These are phyloP conservation scores for Talaromyces amestolkiae DNA, from an alignment of 2,329 filamentous ascomycete species.

Conservation along the genomic window DNA sequence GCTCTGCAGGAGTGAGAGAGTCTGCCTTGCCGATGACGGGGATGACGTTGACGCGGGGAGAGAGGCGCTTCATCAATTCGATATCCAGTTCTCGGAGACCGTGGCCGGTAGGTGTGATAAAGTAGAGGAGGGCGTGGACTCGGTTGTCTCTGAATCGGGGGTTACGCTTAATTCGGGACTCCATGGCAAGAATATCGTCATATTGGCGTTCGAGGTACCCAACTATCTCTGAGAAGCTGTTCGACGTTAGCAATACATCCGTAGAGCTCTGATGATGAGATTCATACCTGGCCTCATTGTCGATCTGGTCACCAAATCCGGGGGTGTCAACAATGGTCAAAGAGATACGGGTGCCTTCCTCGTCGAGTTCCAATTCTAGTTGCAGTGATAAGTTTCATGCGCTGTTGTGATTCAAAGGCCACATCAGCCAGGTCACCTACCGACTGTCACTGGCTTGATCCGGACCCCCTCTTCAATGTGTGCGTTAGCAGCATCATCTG, in stretches of 20 bases:
- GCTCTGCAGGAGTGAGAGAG: conserved; percentile 90
- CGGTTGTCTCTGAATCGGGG: conserved; percentile 98
- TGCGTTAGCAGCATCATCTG: conserved; percentile 82
- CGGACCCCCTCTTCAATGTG: conserved; percentile 95
- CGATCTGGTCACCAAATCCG: conserved; percentile 97
- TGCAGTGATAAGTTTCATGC: conserved; percentile 14
- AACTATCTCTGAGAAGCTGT: conserved; percentile 93
- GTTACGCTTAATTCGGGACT: conserved; percentile 99
- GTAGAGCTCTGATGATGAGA: neutral
- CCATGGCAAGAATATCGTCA: conserved; percentile 97
- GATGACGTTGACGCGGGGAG: conserved; percentile 96
- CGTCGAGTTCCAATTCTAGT: conserved; percentile 87
- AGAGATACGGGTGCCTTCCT: conserved; percentile 97
- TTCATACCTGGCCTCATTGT: conserved; percentile 90
- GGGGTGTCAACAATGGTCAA: conserved; percentile 98
- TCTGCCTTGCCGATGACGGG: conserved; percentile 98
- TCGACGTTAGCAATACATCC: conserved; percentile 18
- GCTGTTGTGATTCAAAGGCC: neutral
- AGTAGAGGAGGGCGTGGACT: conserved; percentile 97
- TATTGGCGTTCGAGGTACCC: conserved; percentile 99
- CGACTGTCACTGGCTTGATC: conserved; percentile 97
- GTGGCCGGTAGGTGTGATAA: conserved; percentile 97
- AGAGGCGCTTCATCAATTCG: conserved; percentile 98
- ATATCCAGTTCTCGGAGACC: conserved; percentile 98
- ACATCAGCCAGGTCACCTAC: conserved; percentile 54